Evolutionary conservation across 768 basidiomycete genomes (phyloP).

Genomic region (Hypholoma sublateritium): DNA sequence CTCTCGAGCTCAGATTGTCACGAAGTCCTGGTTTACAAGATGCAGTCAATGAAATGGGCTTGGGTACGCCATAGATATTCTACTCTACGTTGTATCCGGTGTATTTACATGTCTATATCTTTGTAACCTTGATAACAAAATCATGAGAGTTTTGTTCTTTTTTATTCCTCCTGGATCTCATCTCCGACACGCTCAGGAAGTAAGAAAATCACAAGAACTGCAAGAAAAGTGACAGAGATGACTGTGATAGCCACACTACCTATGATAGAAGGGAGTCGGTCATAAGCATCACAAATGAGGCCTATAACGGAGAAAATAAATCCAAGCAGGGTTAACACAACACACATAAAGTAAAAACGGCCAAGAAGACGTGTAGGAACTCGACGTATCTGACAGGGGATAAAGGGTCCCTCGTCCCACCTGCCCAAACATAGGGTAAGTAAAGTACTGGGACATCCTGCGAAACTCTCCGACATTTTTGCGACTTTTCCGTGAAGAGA

Average conservation of each 20-base stretch:
- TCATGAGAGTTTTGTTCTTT: not conserved
- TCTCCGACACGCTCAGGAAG: not conserved
- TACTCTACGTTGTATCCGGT: too few species aligned
- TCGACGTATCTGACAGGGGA: not conserved
- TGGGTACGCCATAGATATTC: too few species aligned
- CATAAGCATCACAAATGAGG: constrained; percentile 14
- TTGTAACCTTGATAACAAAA: too few species aligned
- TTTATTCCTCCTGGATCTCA: not conserved
- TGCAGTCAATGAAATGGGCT: too few species aligned
- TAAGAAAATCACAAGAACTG: not conserved
- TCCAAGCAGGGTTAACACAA: constrained; percentile 12
- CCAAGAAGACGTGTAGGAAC: constrained; percentile 9
- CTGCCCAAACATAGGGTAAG: too few species aligned
- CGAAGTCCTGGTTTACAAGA: too few species aligned
- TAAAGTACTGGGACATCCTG: too few species aligned
- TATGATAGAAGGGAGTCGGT: constrained; percentile 8
- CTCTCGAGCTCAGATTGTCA: too few species aligned
- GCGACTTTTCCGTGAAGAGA: too few species aligned
- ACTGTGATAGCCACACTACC: not conserved
- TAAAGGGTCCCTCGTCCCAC: not conserved
- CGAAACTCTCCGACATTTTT: too few species aligned
- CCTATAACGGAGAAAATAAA: constrained; percentile 13
- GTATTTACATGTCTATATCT: not conserved
- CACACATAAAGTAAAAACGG: constrained; percentile 12
- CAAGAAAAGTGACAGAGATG: not conserved